Percentiles rank a stretch among this genome's conserved stretches.
phyloP scores from a whole-genome alignment of 1,284 basidiomycete species.

The Puccinia polysora region DNA sequence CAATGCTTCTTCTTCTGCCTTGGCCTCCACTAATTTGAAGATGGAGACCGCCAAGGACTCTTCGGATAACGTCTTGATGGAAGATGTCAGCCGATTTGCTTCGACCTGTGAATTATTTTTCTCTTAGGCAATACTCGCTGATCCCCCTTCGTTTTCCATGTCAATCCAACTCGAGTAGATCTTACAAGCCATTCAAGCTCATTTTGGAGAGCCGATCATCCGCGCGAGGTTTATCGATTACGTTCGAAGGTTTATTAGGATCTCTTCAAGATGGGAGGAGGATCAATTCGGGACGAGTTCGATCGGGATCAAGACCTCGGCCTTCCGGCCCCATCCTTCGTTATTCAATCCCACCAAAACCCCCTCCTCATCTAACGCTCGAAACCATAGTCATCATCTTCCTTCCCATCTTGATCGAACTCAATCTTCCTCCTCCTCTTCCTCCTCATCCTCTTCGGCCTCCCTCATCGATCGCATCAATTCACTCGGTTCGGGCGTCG shows the following conservation, averaged over 20 bases:
- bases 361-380: background rate
- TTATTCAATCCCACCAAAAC: no score
- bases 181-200: conserved; percentile 64
- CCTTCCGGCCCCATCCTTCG: no score
- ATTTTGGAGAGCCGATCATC: conserved; percentile 74
- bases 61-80: conserved; percentile 78
- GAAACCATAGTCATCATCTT: background rate
- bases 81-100: conserved; percentile 62
- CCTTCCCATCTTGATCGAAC: background rate
- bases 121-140: background rate
- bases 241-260: conserved; percentile 65
- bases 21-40: conserved; percentile 41
- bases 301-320: conserved; percentile 62
- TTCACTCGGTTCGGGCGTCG: conserved; percentile 64
- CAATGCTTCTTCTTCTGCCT: no score
- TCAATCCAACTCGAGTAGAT: conserved; percentile 56
- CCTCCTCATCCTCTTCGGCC: conserved; percentile 20
- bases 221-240: conserved; percentile 73
- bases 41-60: conserved; percentile 58
- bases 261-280: conserved; percentile 74
- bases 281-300: conserved; percentile 63
- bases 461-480: conserved; percentile 46
- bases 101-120: background rate
- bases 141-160: background rate
- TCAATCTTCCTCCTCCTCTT: background rate